phyloP scores from a whole-genome alignment of 1,284 basidiomycete genomes.

The Fomitopsis schrenkii region DNA sequence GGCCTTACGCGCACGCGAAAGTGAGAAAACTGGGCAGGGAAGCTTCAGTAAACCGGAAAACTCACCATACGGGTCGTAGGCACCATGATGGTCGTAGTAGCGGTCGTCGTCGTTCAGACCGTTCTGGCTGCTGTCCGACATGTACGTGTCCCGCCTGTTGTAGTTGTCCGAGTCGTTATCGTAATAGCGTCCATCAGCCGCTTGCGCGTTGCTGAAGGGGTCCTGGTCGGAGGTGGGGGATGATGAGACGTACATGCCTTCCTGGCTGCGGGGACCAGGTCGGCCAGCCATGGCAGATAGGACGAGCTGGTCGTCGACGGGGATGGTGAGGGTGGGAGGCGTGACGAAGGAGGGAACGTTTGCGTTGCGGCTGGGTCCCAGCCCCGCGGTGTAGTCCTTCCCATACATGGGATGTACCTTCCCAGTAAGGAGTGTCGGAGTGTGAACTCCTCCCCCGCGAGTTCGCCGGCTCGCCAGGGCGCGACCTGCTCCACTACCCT shows the following conservation, averaged over 20 bases:
- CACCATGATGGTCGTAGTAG: constrained; percentile 59
- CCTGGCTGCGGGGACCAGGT: constrained; percentile 27
- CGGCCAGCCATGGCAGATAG: constrained; percentile 24
- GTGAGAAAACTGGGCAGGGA: constrained; percentile 3
- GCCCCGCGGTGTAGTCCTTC: not conserved
- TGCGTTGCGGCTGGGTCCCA: constrained; percentile 3
- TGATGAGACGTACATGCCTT: constrained; percentile 30
- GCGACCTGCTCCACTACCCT: not conserved
- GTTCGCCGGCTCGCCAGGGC: too few relatives aligned
- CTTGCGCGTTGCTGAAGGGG: constrained; percentile 47
- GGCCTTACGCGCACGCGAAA: constrained; percentile 24
- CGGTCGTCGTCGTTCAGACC: constrained; percentile 45
- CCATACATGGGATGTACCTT: not conserved
- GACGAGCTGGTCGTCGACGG: constrained; percentile 16
- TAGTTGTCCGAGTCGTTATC: constrained; percentile 72
- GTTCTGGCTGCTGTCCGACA: constrained; percentile 64
- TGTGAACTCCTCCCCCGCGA: not conserved
- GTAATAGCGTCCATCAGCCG: constrained; percentile 51
- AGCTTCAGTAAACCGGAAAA: not conserved
- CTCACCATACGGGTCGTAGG: constrained; percentile 61
- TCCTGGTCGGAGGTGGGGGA: constrained; percentile 38
- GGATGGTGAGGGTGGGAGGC: constrained; percentile 1
- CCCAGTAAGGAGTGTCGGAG: not conserved
- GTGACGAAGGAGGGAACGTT: constrained; percentile 3
- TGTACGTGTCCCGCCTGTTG: constrained; percentile 60